A percentile compares a stretch with the other conserved stretches of the same genome.
These are phyloP conservation scores for Xylaria arbuscula DNA, from an alignment of 2,329 filamentous ascomycete species.

Conservation along the genomic window DNA sequence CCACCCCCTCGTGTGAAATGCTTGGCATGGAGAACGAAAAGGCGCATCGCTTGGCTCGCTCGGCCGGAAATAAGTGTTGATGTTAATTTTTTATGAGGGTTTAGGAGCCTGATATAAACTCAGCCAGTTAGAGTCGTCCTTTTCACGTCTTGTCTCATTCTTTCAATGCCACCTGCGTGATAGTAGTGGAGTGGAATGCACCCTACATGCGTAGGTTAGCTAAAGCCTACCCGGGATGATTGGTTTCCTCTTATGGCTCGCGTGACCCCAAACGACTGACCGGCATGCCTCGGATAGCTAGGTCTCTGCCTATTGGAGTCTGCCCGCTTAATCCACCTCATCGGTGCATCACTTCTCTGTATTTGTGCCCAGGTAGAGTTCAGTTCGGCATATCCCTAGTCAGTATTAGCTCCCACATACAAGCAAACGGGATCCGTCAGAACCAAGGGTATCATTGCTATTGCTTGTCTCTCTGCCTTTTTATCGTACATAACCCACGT, in stretches of 20 bases:
- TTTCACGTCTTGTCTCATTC: neutral
- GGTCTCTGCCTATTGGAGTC: constrained; percentile 4
- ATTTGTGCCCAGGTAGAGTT: constrained; percentile 10
- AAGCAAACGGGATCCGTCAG: constrained; percentile 11
- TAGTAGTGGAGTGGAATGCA: too few species aligned
- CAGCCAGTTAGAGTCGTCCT: neutral
- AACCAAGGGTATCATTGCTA: constrained; percentile 45
- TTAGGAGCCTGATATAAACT: too few species aligned
- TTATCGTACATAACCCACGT: constrained; percentile 38
- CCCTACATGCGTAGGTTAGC: neutral
- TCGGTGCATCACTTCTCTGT: constrained; percentile 6
- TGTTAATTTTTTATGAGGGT: too few species aligned
- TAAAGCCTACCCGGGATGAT: neutral
- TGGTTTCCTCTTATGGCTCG: constrained; percentile 6
- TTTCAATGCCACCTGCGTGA: neutral
- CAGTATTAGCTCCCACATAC: constrained; percentile 8
- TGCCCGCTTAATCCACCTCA: constrained; percentile 16
- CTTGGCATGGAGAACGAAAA: neutral
- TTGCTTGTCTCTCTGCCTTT: constrained; percentile 40
- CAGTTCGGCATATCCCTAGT: constrained; percentile 25
- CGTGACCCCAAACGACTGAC: constrained; percentile 11
- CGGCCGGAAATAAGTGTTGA: neutral
- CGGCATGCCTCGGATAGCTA: neutral
- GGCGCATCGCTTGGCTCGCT: neutral
- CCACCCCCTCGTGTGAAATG: neutral